A percentile compares a stretch with the other conserved stretches of the same genome.
Evolutionary conservation across 176 grass and related monocot genomes (phyloP).

Genomic region (Carex cristatella): DNA sequence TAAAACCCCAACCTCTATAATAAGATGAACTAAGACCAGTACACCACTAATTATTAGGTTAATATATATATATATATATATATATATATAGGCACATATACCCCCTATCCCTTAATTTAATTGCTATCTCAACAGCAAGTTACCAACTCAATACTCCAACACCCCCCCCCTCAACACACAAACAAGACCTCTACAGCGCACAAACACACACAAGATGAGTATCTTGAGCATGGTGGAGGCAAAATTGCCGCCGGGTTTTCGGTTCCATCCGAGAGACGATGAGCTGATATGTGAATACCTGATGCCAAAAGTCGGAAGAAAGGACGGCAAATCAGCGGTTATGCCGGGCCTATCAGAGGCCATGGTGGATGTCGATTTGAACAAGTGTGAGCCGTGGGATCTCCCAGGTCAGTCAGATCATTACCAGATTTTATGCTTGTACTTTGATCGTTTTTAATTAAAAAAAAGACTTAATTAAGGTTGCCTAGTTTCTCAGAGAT

Average conservation of each 20-base stretch:
- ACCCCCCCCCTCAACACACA: slow-evolving; percentile 4
- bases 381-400: slow-evolving; percentile 96
- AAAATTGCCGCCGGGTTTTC: slow-evolving; percentile 77
- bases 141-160: slow-evolving; percentile 9
- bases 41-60: not conserved
- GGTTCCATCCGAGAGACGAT: slow-evolving; percentile 92
- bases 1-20: not conserved
- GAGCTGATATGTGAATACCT: slow-evolving; percentile 97
- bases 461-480: not conserved
- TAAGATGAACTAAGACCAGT: slow-evolving; percentile 9
- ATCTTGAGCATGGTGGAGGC: slow-evolving; percentile 92
- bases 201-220: slow-evolving; percentile 40
- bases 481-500: not conserved
- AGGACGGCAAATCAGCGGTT: slow-evolving; percentile 29
- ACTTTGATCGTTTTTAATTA: not conserved
- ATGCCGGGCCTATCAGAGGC: slow-evolving; percentile 25
- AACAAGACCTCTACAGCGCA: not conserved
- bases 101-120: not conserved
- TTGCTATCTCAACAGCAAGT: slow-evolving; percentile 39
- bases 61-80: not conserved
- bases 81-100: not conserved
- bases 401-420: slow-evolving; percentile 76
- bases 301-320: slow-evolving; percentile 40
- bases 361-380: slow-evolving; percentile 81
- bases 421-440: not conserved